phyloP scores from a whole-genome alignment of 805 yeast genomes.

The Ascoidea asiatica region DNA sequence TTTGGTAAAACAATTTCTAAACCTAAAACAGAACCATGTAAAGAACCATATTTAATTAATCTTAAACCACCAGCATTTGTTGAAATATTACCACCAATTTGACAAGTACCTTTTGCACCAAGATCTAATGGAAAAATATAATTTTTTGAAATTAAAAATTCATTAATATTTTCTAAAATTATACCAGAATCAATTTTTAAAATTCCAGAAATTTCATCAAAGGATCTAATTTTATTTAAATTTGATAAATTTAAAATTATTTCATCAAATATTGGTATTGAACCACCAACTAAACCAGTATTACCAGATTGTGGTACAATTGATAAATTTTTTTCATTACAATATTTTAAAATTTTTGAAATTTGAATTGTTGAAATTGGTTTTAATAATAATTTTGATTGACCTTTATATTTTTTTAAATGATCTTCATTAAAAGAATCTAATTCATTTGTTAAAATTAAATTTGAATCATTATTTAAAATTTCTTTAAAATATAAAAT shows the following conservation, averaged over 20 bases:
- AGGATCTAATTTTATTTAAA: slow-evolving; percentile 68
- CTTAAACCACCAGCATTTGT: slow-evolving; percentile 95
- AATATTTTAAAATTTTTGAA: slow-evolving; percentile 60
- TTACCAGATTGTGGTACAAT: slow-evolving; percentile 97
- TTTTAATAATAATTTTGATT: slow-evolving; percentile 63
- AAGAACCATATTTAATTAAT: slow-evolving; percentile 75
- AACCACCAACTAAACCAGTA: slow-evolving; percentile 93
- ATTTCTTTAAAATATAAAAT: slow-evolving; percentile 46
- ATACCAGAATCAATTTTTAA: slow-evolving; percentile 86
- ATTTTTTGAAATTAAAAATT: slow-evolving; percentile 62
- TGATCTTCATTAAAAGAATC: slow-evolving; percentile 75
- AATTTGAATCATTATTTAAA: slow-evolving; percentile 31
- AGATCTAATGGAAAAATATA: slow-evolving; percentile 86
- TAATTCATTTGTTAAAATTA: slow-evolving; percentile 44
- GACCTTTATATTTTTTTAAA: slow-evolving; percentile 92
- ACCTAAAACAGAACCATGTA: slow-evolving; percentile 87
- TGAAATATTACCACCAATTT: slow-evolving; percentile 89
- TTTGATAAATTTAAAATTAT: slow-evolving; percentile 57
- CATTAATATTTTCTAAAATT: slow-evolving; percentile 75
- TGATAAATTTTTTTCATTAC: slow-evolving; percentile 66
- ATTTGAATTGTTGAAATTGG: slow-evolving; percentile 77
- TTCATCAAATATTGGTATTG: slow-evolving; percentile 87
- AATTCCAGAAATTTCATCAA: slow-evolving; percentile 74
- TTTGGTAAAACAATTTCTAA: slow-evolving; percentile 87
- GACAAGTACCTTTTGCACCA: slow-evolving; percentile 96